Conservation (phyloP, 1,284 basidiomycete species). For the Afroboletus lepidellus region DNA sequence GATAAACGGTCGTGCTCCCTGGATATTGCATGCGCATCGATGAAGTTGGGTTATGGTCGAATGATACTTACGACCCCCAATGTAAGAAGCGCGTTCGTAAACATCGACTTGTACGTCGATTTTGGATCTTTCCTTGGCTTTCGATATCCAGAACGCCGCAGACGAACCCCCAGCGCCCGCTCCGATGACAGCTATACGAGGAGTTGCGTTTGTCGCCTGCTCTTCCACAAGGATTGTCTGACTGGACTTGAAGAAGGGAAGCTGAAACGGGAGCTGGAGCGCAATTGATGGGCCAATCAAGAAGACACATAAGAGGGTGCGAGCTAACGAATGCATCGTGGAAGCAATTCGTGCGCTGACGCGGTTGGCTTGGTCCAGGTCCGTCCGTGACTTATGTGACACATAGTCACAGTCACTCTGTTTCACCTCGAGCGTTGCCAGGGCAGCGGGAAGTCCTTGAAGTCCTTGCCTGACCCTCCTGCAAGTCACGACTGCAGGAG, state of each 20-base stretch:
- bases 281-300: constrained; percentile 41
- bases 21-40: constrained; percentile 9
- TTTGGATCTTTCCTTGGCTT: constrained; percentile 67
- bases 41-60: neutral
- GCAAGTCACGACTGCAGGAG: too few relatives aligned
- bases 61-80: constrained; percentile 77
- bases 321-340: constrained; percentile 17
- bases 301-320: constrained; percentile 26
- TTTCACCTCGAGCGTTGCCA: too few relatives aligned
- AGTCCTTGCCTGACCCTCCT: too few relatives aligned
- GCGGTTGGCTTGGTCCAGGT: neutral
- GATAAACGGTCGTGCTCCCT: constrained; percentile 79
- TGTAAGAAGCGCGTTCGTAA: constrained; percentile 71
- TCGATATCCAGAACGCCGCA: constrained; percentile 84
- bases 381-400: neutral
- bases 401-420: neutral
- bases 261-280: constrained; percentile 56
- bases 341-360: neutral
- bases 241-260: constrained; percentile 45
- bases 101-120: constrained; percentile 77
- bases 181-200: constrained; percentile 78
- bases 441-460: too few relatives aligned
- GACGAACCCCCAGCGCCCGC: constrained; percentile 85
- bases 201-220: constrained; percentile 24
- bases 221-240: constrained; percentile 24